Evolutionary conservation across 139 green algal genomes (phyloP).

Genomic region (Asterochloris erici): DNA sequence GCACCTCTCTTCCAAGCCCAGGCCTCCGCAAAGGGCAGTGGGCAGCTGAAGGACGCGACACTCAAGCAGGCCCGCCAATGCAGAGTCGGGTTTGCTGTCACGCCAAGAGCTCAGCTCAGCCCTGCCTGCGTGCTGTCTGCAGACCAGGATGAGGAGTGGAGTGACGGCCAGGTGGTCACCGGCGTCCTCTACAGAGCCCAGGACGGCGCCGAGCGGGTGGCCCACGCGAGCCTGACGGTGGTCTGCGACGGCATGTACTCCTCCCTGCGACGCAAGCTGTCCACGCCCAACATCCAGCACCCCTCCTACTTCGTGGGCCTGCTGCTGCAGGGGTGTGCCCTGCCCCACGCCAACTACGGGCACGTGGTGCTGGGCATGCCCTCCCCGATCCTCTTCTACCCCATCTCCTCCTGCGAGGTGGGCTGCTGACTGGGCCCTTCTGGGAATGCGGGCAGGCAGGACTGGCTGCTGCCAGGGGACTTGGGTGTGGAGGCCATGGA

Average conservation of each 20-base stretch:
- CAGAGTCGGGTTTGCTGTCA: no score
- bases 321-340: conserved; percentile 59
- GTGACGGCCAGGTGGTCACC: conserved; percentile 77
- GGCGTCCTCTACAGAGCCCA: conserved; percentile 77
- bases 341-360: conserved; percentile 87
- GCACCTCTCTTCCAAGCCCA: no score
- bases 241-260: conserved; percentile 99
- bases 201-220: background rate
- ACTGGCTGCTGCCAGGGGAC: no score
- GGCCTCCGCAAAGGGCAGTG: no score
- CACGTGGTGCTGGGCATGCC: conserved; percentile 95
- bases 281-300: conserved; percentile 59
- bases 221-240: conserved; percentile 36
- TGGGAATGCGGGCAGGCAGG: no score
- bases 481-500: no score
- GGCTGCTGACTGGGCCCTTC: background rate
- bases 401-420: conserved; percentile 86
- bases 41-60: no score
- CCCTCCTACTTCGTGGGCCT: conserved; percentile 95
- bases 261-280: conserved; percentile 74
- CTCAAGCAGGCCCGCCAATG: no score
- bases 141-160: conserved; percentile 68
- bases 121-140: conserved; percentile 1
- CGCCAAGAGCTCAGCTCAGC: no score
- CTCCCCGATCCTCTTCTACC: conserved; percentile 97